Evolutionary conservation across 1,284 basidiomycete species (phyloP).

Genomic region (Apiotrichum laibachii): DNA sequence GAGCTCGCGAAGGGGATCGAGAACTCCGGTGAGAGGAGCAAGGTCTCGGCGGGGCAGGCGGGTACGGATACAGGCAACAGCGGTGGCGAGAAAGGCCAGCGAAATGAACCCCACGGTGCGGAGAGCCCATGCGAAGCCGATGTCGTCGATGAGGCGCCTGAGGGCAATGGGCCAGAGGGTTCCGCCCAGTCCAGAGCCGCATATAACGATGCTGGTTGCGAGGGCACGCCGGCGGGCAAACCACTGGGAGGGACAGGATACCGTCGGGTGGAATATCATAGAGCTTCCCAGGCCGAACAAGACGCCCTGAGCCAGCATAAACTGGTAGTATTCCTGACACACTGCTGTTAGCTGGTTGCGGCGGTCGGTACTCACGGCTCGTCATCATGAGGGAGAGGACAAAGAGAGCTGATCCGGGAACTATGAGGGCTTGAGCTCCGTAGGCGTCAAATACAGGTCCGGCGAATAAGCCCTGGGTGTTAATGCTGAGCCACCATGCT

Average conservation of each 20-base stretch:
- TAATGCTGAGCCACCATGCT: conserved; percentile 4
- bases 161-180: conserved; percentile 19
- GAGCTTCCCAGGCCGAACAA: conserved; percentile 41
- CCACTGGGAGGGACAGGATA: conserved; percentile 58
- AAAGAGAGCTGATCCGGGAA: conserved; percentile 55
- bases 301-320: conserved; percentile 30
- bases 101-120: too few species aligned
- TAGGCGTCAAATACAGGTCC: conserved; percentile 29
- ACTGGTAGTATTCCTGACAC: conserved; percentile 62
- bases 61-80: too few species aligned
- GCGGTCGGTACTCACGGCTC: neutral
- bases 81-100: too few species aligned
- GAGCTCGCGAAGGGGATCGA: too few species aligned
- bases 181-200: conserved; percentile 48
- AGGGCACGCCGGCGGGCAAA: conserved; percentile 38
- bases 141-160: conserved; percentile 4
- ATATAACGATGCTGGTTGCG: conserved; percentile 35
- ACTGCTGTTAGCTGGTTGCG: conserved; percentile 27
- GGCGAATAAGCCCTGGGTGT: conserved; percentile 45
- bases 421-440: conserved; percentile 47
- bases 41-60: too few species aligned
- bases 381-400: conserved; percentile 38
- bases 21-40: too few species aligned
- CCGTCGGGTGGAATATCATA: conserved; percentile 56
- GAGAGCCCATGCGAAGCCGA: neutral